Percentiles rank a stretch among this genome's conserved stretches.
phyloP scores from a whole-genome alignment of 805 yeast species.

The Metschnikowia chrysomelidarum region DNA sequence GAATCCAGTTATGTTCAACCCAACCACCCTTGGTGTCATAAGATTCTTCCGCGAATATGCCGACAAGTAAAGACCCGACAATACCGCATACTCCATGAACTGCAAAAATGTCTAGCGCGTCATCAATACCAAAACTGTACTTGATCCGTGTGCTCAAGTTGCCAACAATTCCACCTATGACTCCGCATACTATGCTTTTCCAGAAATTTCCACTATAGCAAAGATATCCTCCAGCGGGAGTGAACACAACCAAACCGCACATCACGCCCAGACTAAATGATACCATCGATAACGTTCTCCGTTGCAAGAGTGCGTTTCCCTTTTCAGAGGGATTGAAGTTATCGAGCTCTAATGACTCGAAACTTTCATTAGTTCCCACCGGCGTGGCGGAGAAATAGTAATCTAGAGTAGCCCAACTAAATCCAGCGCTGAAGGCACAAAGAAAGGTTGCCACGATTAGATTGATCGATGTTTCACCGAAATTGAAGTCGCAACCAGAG shows the following conservation, averaged over 20 bases:
- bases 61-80: conserved; percentile 39
- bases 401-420: conserved; percentile 39
- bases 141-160: conserved; percentile 41
- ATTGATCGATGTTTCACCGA: conserved; percentile 30
- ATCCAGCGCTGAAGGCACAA: conserved; percentile 34
- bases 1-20: conserved; percentile 40
- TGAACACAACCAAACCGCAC: conserved; percentile 41
- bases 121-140: conserved; percentile 39
- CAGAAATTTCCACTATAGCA: conserved; percentile 35
- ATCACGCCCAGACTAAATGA: conserved; percentile 41
- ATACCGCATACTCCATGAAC: conserved; percentile 44
- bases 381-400: conserved; percentile 40
- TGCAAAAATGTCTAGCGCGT: conserved; percentile 43
- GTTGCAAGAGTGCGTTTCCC: conserved; percentile 1
- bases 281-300: conserved; percentile 32
- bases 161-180: conserved; percentile 35
- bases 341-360: too few species aligned
- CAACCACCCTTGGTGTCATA: conserved; percentile 41
- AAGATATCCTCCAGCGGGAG: conserved; percentile 44
- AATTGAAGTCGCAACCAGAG: conserved; percentile 43
- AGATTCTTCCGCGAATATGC: conserved; percentile 35
- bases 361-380: too few species aligned
- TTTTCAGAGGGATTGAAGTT: conserved; percentile 7
- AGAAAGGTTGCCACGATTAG: conserved; percentile 34
- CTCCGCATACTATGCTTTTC: conserved; percentile 41